phyloP scores from a whole-genome alignment of 2,329 filamentous ascomycete genomes.

The Colletotrichum chlorophyti region DNA sequence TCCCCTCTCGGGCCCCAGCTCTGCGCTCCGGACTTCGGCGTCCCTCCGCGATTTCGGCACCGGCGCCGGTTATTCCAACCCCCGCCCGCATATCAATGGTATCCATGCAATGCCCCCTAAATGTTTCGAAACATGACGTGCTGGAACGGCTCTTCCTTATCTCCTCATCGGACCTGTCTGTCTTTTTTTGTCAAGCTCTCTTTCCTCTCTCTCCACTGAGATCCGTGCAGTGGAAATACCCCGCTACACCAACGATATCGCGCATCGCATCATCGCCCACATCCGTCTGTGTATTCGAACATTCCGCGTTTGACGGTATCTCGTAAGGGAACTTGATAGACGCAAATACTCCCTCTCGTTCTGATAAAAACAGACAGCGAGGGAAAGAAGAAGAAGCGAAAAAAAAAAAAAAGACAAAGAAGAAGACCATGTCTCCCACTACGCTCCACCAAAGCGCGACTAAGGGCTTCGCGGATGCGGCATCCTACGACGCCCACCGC shows the following conservation, averaged over 20 bases:
- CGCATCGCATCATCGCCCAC: too few species aligned
- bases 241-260: too few species aligned
- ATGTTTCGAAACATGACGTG: slow-evolving; percentile 11
- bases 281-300: too few species aligned
- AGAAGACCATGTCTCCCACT: slow-evolving; percentile 15
- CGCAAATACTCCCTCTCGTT: background rate
- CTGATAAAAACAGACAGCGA: too few species aligned
- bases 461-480: slow-evolving; percentile 70
- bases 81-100: background rate
- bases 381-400: background rate
- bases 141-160: too few species aligned
- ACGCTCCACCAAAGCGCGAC: slow-evolving; percentile 58
- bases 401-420: background rate
- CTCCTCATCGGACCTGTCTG: too few species aligned
- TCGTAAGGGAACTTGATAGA: too few species aligned
- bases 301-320: too few species aligned
- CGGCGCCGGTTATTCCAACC: slow-evolving; percentile 15
- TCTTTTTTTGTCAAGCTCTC: background rate
- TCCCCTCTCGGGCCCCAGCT: background rate
- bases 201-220: too few species aligned
- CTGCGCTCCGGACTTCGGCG: slow-evolving; percentile 14
- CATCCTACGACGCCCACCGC: slow-evolving; percentile 70
- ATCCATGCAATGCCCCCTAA: background rate
- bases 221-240: too few species aligned
- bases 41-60: slow-evolving; percentile 15